Percentiles rank a stretch among this genome's conserved stretches.
Conservation (phyloP, 495 filamentous ascomycete species). For the Aspergillus ellipticus region DNA sequence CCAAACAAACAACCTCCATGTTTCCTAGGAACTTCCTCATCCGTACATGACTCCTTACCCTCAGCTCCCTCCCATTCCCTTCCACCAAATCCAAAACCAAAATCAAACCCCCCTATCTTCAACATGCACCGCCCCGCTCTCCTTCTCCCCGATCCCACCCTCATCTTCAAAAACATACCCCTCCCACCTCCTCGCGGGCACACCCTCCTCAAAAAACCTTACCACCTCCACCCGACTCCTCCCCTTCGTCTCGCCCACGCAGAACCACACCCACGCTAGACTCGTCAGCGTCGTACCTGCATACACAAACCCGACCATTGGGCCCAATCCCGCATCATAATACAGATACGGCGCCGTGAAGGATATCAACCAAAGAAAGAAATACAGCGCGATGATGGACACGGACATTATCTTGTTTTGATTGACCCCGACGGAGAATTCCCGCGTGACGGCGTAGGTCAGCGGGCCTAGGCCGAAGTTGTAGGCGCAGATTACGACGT, state of each 20-base stretch:
- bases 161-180: conserved; percentile 17
- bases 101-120: too few species aligned
- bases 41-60: too few species aligned
- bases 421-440: conserved; percentile 38
- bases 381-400: conserved; percentile 29
- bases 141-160: conserved; percentile 1
- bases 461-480: conserved; percentile 35
- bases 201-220: conserved; percentile 24
- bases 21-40: too few species aligned
- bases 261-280: conserved; percentile 38
- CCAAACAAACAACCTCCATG: too few species aligned
- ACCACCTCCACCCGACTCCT: conserved; percentile 29
- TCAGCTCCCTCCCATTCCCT: too few species aligned
- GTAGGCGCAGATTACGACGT: conserved; percentile 32
- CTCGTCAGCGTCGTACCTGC: conserved; percentile 24
- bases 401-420: conserved; percentile 33
- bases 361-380: conserved; percentile 32
- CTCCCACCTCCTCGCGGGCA: conserved; percentile 23
- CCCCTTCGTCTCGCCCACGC: conserved; percentile 36
- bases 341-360: conserved; percentile 40
- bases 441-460: conserved; percentile 28
- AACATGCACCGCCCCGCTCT: not conserved
- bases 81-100: too few species aligned
- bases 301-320: conserved; percentile 38
- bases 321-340: conserved; percentile 29